Conservation (phyloP, 1,139 yeast genomes). For the Yarrowia galli region DNA sequence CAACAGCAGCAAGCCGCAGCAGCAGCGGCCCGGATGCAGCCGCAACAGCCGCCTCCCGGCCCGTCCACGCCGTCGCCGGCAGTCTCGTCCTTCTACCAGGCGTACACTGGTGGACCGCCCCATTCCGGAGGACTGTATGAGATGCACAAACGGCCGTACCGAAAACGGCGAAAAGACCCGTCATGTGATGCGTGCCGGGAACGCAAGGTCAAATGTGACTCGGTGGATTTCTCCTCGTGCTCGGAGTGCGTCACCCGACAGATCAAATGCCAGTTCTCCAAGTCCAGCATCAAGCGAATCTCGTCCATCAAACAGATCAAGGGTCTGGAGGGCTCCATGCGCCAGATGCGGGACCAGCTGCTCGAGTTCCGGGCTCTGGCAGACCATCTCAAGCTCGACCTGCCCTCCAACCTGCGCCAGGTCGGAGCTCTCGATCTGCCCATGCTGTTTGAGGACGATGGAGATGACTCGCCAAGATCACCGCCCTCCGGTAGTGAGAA, state of each 20-base stretch:
- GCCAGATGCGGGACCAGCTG: constrained; percentile 28
- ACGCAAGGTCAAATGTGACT: constrained; percentile 50
- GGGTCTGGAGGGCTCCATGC: constrained; percentile 36
- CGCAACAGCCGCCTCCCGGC: not conserved
- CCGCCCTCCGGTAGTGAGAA: constrained; percentile 10
- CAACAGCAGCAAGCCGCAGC: not conserved
- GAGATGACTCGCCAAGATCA: constrained; percentile 15
- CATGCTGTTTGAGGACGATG: constrained; percentile 28
- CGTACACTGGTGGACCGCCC: constrained; percentile 10
- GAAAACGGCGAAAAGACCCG: constrained; percentile 49
- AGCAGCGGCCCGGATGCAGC: not conserved
- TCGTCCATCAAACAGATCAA: constrained; percentile 42
- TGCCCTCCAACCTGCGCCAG: constrained; percentile 4
- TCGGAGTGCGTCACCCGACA: constrained; percentile 48
- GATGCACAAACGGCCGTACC: constrained; percentile 43
- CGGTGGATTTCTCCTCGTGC: constrained; percentile 48
- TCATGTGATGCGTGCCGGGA: constrained; percentile 51
- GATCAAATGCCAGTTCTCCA: constrained; percentile 47
- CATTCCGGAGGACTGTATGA: constrained; percentile 35
- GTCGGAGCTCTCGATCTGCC: constrained; percentile 24
- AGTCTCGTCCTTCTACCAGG: constrained; percentile 29
- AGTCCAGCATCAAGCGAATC: constrained; percentile 41
- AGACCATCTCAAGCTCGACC: constrained; percentile 14
- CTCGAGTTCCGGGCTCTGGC: constrained; percentile 23
- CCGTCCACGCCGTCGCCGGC: not conserved